phyloP scores from a whole-genome alignment of 1,284 basidiomycete species.

The Sphaerobolus stellatus region DNA sequence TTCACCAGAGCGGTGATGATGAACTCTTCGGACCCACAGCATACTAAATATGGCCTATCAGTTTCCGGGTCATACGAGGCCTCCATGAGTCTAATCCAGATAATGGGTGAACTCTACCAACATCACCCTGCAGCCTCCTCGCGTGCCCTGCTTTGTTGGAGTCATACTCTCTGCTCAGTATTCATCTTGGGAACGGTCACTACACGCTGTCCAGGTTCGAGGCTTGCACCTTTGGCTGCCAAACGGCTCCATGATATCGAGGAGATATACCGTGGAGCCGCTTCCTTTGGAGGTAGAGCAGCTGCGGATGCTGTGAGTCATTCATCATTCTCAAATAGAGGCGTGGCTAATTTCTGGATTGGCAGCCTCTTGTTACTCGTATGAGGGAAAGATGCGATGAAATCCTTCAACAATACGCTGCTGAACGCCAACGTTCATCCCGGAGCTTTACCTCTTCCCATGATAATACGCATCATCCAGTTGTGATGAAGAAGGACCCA shows the following conservation, averaged over 20 bases:
- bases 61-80: conserved; percentile 10
- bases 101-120: conserved; percentile 6
- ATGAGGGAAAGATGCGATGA: conserved; percentile 10
- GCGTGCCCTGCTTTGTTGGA: conserved; percentile 12
- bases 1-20: conserved; percentile 10
- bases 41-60: conserved; percentile 14
- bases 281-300: conserved; percentile 10
- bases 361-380: conserved; percentile 10
- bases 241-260: conserved; percentile 12
- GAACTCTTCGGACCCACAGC: conserved; percentile 14
- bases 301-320: conserved; percentile 9
- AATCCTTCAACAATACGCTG: conserved; percentile 1
- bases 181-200: conserved; percentile 11
- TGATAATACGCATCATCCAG: background rate
- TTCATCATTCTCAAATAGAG: background rate
- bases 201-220: conserved; percentile 11
- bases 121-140: conserved; percentile 5
- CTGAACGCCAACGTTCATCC: background rate
- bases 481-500: conserved; percentile 1
- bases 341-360: background rate
- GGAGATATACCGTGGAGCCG: conserved; percentile 6
- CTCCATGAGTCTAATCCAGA: conserved; percentile 13
- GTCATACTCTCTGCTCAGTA: conserved; percentile 13
- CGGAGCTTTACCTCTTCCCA: background rate
- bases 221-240: conserved; percentile 11